Conservation (phyloP, 1,284 basidiomycete species). For the Cutaneotrichosporon mucoides region DNA sequence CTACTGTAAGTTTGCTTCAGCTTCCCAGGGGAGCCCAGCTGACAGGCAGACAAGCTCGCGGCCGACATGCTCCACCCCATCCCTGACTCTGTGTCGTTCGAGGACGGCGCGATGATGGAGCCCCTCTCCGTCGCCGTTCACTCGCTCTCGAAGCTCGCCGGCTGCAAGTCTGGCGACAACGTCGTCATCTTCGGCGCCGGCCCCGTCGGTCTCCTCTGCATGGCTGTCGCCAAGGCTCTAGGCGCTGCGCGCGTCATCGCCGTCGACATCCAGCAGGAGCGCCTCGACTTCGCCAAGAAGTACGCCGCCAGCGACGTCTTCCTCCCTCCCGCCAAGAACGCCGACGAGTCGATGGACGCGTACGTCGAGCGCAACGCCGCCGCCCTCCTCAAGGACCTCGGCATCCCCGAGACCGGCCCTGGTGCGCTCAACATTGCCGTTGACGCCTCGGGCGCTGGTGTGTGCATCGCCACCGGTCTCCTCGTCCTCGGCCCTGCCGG, state of each 20-base stretch:
- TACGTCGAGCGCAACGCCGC: conserved; percentile 58
- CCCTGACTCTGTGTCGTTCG: conserved; percentile 48
- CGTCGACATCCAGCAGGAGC: conserved; percentile 72
- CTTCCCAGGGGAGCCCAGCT: not conserved
- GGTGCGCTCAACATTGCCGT: conserved; percentile 57
- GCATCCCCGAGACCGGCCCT: conserved; percentile 50
- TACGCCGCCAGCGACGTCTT: conserved; percentile 82
- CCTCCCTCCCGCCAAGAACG: conserved; percentile 59
- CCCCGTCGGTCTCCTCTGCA: conserved; percentile 78
- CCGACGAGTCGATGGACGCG: conserved; percentile 63
- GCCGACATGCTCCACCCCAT: conserved; percentile 45
- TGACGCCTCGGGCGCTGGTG: conserved; percentile 59
- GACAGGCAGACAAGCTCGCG: conserved; percentile 33
- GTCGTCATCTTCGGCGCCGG: conserved; percentile 80
- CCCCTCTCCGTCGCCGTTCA: conserved; percentile 90
- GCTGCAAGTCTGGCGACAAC: conserved; percentile 64
- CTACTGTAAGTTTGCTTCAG: conserved; percentile 28
- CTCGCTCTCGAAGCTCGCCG: conserved; percentile 71
- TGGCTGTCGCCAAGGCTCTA: conserved; percentile 87
- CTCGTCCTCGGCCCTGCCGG: conserved; percentile 62
- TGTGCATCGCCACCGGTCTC: conserved; percentile 59
- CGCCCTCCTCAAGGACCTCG: conserved; percentile 49
- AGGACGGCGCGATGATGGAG: conserved; percentile 67
- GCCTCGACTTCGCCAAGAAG: conserved; percentile 80
- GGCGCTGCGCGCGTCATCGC: conserved; percentile 77